Conservation (phyloP, 345 rosid species). For the Acer yangbiense region DNA sequence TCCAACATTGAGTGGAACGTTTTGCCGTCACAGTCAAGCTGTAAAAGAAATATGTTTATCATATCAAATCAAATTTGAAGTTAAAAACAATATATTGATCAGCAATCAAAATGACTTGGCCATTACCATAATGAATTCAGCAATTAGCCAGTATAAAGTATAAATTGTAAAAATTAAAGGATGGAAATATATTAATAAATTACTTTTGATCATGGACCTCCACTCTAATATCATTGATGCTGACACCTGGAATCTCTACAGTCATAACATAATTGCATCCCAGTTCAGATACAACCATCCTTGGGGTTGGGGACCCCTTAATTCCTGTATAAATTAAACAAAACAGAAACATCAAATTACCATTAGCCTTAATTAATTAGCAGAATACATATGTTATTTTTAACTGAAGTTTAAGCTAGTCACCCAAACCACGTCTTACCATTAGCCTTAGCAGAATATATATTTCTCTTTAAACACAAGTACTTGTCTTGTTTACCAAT, state of each 20-base stretch:
- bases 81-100: neutral
- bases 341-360: neutral
- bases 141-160: too few relatives aligned
- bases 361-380: too few relatives aligned
- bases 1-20: constrained; percentile 39
- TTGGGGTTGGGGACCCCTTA: constrained; percentile 52
- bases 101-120: neutral
- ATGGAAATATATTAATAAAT: neutral
- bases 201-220: constrained; percentile 65
- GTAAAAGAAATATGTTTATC: constrained; percentile 21
- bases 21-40: constrained; percentile 64
- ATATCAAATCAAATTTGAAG: constrained; percentile 3
- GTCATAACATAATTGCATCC: constrained; percentile 50
- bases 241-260: constrained; percentile 73
- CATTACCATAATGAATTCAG: neutral
- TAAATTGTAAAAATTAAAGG: neutral
- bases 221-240: constrained; percentile 66
- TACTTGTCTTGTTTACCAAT: constrained; percentile 16
- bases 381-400: too few relatives aligned
- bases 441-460: constrained; percentile 16
- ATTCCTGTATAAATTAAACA: constrained; percentile 36
- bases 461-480: constrained; percentile 13
- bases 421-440: constrained; percentile 27
- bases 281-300: constrained; percentile 62
- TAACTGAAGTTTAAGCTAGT: too few relatives aligned